Percentiles rank a stretch among this genome's conserved stretches.
Evolutionary conservation across 306 rosid genomes (phyloP).

Genomic region (Vachellia pachyceras): DNA sequence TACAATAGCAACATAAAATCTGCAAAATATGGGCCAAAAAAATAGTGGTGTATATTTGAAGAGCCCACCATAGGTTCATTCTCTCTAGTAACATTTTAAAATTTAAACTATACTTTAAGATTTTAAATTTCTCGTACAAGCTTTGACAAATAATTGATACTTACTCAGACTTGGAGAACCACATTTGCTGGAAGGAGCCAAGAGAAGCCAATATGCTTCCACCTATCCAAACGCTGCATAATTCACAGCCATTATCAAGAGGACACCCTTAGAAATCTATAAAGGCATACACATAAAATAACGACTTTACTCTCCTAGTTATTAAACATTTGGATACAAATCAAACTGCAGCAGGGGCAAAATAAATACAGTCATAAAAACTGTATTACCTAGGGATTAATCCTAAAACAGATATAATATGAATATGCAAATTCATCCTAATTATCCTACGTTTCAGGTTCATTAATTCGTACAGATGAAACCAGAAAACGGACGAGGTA

Average conservation of each 20-base stretch:
- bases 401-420: constrained; percentile 7
- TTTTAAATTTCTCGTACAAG: not conserved
- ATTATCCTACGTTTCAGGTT: not conserved
- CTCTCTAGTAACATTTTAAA: not conserved
- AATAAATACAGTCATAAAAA: not conserved
- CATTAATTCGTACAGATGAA: constrained; percentile 6
- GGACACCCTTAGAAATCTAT: constrained; percentile 6
- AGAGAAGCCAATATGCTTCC: constrained; percentile 99
- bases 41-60: not conserved
- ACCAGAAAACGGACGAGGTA: not conserved
- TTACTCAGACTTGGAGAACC: constrained; percentile 97
- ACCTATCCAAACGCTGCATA: constrained; percentile 95
- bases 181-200: constrained; percentile 93
- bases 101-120: not conserved
- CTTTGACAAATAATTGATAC: constrained; percentile 27
- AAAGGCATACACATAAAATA: constrained; percentile 28
- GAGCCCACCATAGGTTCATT: not conserved
- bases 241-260: constrained; percentile 37
- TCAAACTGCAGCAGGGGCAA: constrained; percentile 17
- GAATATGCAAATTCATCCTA: not conserved
- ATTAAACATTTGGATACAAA: not conserved
- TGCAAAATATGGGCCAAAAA: not conserved
- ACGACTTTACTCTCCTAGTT: constrained; percentile 39
- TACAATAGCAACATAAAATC: not conserved
- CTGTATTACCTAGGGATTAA: not conserved